A percentile compares a stretch with the other conserved stretches of the same genome.
Conservation (phyloP, 495 filamentous ascomycete genomes). For the Bacidia gigantensis region DNA sequence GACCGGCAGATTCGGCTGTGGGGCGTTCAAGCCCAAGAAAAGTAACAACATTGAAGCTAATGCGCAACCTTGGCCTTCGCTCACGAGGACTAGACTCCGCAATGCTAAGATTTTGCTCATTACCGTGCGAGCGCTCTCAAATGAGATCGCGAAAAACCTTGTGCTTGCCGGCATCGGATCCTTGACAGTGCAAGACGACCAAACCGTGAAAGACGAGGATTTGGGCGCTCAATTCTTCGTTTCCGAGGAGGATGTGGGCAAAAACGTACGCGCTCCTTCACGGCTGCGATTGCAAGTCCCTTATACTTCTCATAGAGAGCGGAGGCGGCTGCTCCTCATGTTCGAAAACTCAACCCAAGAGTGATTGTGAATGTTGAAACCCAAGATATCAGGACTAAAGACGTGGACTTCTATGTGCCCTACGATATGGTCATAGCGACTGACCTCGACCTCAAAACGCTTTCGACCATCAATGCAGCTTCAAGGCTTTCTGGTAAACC, state of each 20-base stretch:
- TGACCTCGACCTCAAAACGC: conserved; percentile 57
- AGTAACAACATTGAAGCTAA: conserved; percentile 26
- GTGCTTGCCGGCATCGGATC: conserved; percentile 89
- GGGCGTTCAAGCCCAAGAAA: conserved; percentile 87
- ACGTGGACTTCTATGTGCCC: conserved; percentile 53
- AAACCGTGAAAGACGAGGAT: conserved; percentile 63
- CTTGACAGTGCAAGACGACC: conserved; percentile 77
- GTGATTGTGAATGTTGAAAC: conserved; percentile 63
- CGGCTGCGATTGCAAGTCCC: neutral
- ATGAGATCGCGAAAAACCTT: conserved; percentile 95
- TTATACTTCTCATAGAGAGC: conserved; percentile 46
- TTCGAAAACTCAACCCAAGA: conserved; percentile 80
- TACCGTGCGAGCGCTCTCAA: conserved; percentile 76
- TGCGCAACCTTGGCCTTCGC: neutral
- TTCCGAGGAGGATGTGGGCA: conserved; percentile 54
- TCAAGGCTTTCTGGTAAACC: conserved; percentile 59
- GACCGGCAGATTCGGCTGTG: conserved; percentile 97
- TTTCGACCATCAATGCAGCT: conserved; percentile 67
- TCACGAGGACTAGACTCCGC: conserved; percentile 48
- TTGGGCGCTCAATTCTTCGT: conserved; percentile 84
- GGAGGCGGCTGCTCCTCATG: conserved; percentile 60
- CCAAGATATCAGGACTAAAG: conserved; percentile 43
- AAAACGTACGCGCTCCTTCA: conserved; percentile 43
- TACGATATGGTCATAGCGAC: conserved; percentile 90
- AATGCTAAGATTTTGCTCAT: conserved; percentile 84